These are phyloP conservation scores for Cryptosporidium canis DNA, from an alignment of 169 alveolate genomes.

Conservation along the genomic window DNA sequence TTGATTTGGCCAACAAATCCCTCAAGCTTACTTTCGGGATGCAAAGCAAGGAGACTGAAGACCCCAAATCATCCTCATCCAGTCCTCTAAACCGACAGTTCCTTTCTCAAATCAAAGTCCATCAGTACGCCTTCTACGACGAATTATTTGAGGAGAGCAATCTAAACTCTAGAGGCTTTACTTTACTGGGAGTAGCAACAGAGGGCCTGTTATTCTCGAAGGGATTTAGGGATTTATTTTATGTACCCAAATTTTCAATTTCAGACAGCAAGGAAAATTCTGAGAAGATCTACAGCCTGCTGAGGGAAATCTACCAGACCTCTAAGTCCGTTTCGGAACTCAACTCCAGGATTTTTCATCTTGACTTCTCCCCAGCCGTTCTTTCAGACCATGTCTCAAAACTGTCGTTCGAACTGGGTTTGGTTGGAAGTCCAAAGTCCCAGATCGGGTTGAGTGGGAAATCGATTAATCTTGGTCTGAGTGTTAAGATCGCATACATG, in stretches of 20 bases:
- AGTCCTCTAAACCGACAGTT: not conserved
- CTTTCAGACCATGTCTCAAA: not conserved
- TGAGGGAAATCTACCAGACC: not conserved
- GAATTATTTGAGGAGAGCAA: not conserved
- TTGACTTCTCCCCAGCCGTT: not conserved
- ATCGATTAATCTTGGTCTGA: not conserved
- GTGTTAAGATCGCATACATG: not conserved
- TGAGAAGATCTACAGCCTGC: not conserved
- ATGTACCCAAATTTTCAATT: conserved; percentile 8
- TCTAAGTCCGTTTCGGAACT: conserved; percentile 7
- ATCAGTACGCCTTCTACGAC: not conserved
- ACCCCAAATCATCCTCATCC: not conserved
- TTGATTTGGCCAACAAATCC: conserved; percentile 8
- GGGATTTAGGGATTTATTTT: not conserved
- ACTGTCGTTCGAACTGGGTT: conserved; percentile 1
- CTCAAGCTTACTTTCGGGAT: not conserved
- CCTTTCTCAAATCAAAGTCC: not conserved
- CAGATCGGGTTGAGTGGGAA: not conserved
- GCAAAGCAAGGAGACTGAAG: not conserved
- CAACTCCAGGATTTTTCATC: not conserved
- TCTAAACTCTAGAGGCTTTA: not conserved
- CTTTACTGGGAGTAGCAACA: not conserved
- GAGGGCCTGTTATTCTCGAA: conserved; percentile 16
- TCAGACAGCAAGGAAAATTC: conserved; percentile 41
- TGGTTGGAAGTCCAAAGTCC: not conserved